Conservation (phyloP, 495 filamentous ascomycete genomes). For the Tricharina praecox region DNA sequence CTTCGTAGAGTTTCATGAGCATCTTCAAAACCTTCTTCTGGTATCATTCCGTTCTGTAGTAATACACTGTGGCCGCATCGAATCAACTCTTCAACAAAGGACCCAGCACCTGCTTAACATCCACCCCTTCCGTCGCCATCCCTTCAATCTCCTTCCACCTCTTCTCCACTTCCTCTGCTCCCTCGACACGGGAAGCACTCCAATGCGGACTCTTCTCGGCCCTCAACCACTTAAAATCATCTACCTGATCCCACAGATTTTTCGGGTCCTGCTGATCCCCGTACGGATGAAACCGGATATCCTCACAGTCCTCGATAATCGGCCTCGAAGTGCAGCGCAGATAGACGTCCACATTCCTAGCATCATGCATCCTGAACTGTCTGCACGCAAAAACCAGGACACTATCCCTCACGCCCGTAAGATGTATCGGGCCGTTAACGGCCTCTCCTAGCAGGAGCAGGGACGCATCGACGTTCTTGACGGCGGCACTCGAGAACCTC, state of each 20-base stretch:
- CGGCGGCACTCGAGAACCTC: constrained; percentile 55
- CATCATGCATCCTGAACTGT: constrained; percentile 86
- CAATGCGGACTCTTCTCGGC: constrained; percentile 76
- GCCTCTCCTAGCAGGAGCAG: constrained; percentile 54
- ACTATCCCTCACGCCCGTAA: constrained; percentile 57
- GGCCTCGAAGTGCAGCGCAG: constrained; percentile 65
- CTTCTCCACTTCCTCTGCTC: neutral
- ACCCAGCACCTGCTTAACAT: neutral
- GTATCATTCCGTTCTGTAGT: neutral
- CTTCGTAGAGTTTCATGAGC: neutral
- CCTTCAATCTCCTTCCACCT: neutral
- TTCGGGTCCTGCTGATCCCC: constrained; percentile 24
- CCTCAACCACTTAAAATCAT: constrained; percentile 97
- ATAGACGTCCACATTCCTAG: constrained; percentile 61
- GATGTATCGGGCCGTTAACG: constrained; percentile 61
- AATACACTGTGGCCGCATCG: neutral
- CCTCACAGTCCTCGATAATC: constrained; percentile 78
- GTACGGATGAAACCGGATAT: constrained; percentile 61
- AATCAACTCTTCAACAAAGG: neutral
- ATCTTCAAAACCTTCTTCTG: too few relatives aligned
- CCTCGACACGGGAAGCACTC: constrained; percentile 28
- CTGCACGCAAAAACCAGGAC: constrained; percentile 58
- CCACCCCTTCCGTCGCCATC: neutral
- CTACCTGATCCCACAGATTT: constrained; percentile 78
- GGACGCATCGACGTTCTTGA: constrained; percentile 50